Evolutionary conservation across 2,329 filamentous ascomycete species (phyloP), one percentile per base, ranked within the genome.

Genomic region (Paraphaeosphaeria sporulosa): DNA sequence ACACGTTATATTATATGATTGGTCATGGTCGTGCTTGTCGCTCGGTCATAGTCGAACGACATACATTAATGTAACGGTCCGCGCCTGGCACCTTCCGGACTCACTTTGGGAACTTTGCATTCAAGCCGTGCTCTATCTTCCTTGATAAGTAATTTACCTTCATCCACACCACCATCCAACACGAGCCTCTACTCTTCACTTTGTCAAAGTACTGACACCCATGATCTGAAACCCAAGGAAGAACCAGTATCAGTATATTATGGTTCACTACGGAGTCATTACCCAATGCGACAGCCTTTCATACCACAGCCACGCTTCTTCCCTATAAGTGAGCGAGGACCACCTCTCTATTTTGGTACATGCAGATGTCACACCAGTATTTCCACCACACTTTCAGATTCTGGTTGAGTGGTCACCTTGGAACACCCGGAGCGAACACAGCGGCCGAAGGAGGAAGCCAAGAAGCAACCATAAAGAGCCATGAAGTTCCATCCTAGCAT

Each of bases 51-150:
- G 42, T 12, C 44, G 23, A 47, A 43, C 32, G 46, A n/a, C n/a
- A 30, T 47, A 55, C 23, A 17, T 42, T 23, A n/a, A 2, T 27
- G 38, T 8, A 9, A 38, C 25, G 25, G 25, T 6, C 25, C 40
- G 51, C 38, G 15, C 17, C 38, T 40, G 17, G 42, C 42, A 32
- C 25, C 34, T 55, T 55, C 49, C 34, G 44, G 27, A 38, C n/a
- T 19, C 30, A 19, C 32, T 32, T 23, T 27, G 32, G 19, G n/a
- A 55, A 55, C 19, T 23, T 36, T 13, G n/a, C 25, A 21, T 55
- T 46, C 15, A 42, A 55, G 47, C 52, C 15, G 38, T 30, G 46
- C 19, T 44, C n/a, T n/a, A n/a, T 46, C 25, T 17, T 36, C 27
- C 21, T 46, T 5, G 4, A 12, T 9, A 21, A n/a, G 19, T 13